Percentiles rank a stretch among this genome's conserved stretches.
These are phyloP conservation scores for Aphanomyces stellatus DNA, from an alignment of 352 stramenopile species.

Conservation along the genomic window DNA sequence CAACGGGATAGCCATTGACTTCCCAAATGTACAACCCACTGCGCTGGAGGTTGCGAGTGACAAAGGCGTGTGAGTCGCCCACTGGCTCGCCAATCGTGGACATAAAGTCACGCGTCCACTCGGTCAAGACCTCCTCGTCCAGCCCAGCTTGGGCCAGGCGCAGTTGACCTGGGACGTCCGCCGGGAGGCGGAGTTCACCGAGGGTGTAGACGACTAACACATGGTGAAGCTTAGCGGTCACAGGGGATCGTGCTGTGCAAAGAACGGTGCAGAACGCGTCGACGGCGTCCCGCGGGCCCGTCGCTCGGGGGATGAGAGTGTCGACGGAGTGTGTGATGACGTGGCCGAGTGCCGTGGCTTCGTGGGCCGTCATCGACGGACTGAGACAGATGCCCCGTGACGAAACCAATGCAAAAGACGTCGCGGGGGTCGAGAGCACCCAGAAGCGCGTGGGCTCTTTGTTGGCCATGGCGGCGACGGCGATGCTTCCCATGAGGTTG, in stretches of 20 bases:
- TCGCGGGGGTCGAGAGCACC: neutral
- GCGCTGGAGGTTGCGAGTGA: neutral
- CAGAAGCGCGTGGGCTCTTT: neutral
- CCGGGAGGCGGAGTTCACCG: neutral
- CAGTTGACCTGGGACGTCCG: neutral
- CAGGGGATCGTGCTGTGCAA: too few relatives aligned
- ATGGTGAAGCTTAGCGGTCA: neutral
- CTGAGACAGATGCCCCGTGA: neutral
- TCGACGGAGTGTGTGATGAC: neutral
- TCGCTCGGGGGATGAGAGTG: neutral
- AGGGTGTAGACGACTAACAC: neutral
- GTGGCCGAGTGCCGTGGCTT: neutral
- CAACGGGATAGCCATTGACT: neutral
- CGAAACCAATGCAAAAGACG: neutral
- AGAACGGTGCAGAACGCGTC: neutral
- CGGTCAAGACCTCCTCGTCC: neutral
- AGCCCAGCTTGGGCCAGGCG: neutral
- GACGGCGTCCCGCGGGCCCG: neutral
- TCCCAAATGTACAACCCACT: constrained; percentile 4
- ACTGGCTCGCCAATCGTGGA: neutral
- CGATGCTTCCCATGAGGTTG: neutral
- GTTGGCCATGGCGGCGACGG: neutral
- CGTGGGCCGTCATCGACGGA: neutral
- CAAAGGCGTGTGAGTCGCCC: neutral
- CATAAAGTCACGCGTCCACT: neutral